Evolutionary conservation across 2,329 filamentous ascomycete genomes (phyloP).

Genomic region (Nemania sp.): DNA sequence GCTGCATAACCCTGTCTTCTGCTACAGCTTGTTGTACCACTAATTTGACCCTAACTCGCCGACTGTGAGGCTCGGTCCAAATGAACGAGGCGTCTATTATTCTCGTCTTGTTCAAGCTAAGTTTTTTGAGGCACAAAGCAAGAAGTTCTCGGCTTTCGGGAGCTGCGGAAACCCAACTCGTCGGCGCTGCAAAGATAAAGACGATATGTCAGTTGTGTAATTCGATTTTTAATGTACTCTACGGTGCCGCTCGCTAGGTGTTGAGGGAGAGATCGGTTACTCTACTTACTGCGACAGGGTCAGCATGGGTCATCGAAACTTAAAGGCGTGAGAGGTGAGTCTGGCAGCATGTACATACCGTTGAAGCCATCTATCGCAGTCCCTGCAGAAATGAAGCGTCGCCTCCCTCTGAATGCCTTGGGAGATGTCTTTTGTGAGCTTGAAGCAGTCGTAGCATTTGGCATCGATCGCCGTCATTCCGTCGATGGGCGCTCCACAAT

Average conservation of each 20-base stretch:
- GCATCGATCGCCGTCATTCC: slow-evolving; percentile 84
- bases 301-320: slow-evolving; percentile 65
- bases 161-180: slow-evolving; percentile 80
- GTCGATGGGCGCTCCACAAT: slow-evolving; percentile 94
- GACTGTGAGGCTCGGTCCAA: slow-evolving; percentile 97
- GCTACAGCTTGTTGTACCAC: slow-evolving; percentile 77
- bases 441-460: slow-evolving; percentile 94
- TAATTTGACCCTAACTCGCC: slow-evolving; percentile 90
- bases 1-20: slow-evolving; percentile 74
- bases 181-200: slow-evolving; percentile 55
- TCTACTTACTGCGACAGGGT: slow-evolving; percentile 18
- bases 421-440: slow-evolving; percentile 91
- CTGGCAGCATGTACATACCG: slow-evolving; percentile 13
- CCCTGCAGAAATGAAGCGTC: slow-evolving; percentile 77
- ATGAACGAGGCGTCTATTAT: slow-evolving; percentile 96
- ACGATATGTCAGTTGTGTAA: slow-evolving; percentile 1
- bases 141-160: slow-evolving; percentile 91
- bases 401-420: slow-evolving; percentile 89
- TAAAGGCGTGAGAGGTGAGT: background rate
- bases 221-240: background rate
- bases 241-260: background rate
- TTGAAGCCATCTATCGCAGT: slow-evolving; percentile 31
- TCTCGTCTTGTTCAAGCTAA: slow-evolving; percentile 83
- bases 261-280: background rate
- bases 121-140: slow-evolving; percentile 85